Conservation (phyloP, 2,329 filamentous ascomycete genomes). For the Pleurostoma richardsiae region DNA sequence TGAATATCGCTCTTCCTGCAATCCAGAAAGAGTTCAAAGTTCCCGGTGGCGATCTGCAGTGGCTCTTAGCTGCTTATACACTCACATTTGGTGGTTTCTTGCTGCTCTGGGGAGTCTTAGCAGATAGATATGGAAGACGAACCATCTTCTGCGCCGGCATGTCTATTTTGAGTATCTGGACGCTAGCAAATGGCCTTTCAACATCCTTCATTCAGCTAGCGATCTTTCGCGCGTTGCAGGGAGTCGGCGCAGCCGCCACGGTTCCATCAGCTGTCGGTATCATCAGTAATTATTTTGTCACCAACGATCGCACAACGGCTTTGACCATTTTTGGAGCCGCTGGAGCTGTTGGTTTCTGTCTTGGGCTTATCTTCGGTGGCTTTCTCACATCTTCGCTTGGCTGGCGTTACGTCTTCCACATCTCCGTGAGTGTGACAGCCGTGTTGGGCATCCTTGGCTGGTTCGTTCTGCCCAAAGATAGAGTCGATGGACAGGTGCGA, state of each 20-base stretch:
- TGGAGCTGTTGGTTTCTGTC: conserved; percentile 31
- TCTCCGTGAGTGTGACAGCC: conserved; percentile 26
- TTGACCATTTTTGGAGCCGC: conserved; percentile 32
- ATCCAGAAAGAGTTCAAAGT: conserved; percentile 22
- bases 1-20: conserved; percentile 32
- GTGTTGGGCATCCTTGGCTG: conserved; percentile 16
- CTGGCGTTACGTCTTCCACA: conserved; percentile 31
- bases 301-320: conserved; percentile 27
- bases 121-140: conserved; percentile 30
- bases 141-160: conserved; percentile 30
- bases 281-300: conserved; percentile 31
- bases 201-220: conserved; percentile 34
- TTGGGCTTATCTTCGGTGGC: conserved; percentile 30
- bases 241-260: conserved; percentile 38
- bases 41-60: conserved; percentile 27
- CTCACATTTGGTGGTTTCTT: conserved; percentile 31
- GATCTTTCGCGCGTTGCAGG: conserved; percentile 38
- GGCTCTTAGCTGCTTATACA: conserved; percentile 34
- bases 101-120: conserved; percentile 23
- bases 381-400: conserved; percentile 30
- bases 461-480: conserved; percentile 30
- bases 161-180: conserved; percentile 26
- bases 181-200: conserved; percentile 25
- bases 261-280: conserved; percentile 40
- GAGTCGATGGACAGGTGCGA: conserved; percentile 20